Evolutionary conservation across 2,329 filamentous ascomycete species (phyloP).

Genomic region (Alternaria sp.): DNA sequence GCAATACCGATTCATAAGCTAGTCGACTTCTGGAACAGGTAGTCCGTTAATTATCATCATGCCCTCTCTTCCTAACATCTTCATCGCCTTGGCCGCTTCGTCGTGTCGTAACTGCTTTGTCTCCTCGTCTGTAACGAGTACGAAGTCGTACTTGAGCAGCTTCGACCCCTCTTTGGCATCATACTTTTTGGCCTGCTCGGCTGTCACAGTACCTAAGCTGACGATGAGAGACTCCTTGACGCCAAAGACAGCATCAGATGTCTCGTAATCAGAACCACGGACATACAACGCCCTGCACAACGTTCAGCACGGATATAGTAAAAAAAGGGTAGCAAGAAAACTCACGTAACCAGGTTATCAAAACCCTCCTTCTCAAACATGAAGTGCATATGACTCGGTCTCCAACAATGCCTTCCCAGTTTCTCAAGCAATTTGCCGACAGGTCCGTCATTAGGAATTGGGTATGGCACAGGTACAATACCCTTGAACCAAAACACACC

Average conservation of each 20-base stretch:
- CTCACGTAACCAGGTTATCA: slow-evolving; percentile 84
- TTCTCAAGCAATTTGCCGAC: slow-evolving; percentile 62
- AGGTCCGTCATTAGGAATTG: slow-evolving; percentile 80
- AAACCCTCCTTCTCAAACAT: slow-evolving; percentile 71
- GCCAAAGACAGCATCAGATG: slow-evolving; percentile 84
- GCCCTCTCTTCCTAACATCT: slow-evolving; percentile 68
- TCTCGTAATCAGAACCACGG: slow-evolving; percentile 81
- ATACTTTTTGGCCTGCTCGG: slow-evolving; percentile 53
- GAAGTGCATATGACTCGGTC: slow-evolving; percentile 52
- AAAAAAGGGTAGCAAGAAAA: slow-evolving; percentile 34
- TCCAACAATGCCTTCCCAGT: slow-evolving; percentile 47
- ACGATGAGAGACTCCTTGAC: slow-evolving; percentile 79
- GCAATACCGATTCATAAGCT: background rate
- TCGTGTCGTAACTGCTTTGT: slow-evolving; percentile 71
- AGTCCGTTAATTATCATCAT: slow-evolving; percentile 80
- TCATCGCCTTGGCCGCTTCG: slow-evolving; percentile 72
- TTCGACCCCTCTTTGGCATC: slow-evolving; percentile 69
- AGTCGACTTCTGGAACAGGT: slow-evolving; percentile 76
- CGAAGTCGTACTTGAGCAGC: slow-evolving; percentile 77
- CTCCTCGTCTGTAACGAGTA: slow-evolving; percentile 76
- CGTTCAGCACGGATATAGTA: background rate
- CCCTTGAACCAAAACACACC: slow-evolving; percentile 87
- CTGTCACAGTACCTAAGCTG: slow-evolving; percentile 36
- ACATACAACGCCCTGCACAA: slow-evolving; percentile 74
- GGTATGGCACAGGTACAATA: slow-evolving; percentile 85